These are phyloP conservation scores for Acephala macrosclerotiorum DNA, from an alignment of 2,329 filamentous ascomycete genomes.

Conservation along the genomic window DNA sequence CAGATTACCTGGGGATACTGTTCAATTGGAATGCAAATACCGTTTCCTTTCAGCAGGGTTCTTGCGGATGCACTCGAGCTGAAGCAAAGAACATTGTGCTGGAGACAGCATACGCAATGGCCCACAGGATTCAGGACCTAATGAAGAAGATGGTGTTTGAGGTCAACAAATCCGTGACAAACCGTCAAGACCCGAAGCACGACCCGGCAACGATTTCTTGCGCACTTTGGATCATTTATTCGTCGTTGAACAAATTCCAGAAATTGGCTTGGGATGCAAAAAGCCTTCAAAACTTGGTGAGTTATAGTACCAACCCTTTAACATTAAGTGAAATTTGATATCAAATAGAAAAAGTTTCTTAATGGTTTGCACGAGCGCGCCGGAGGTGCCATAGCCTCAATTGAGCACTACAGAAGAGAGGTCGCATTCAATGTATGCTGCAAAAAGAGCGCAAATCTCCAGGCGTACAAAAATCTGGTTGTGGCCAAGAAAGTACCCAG, in stretches of 20 bases:
- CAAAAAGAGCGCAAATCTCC: not conserved
- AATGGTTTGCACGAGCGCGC: not conserved
- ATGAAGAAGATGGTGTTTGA: slow-evolving; percentile 1
- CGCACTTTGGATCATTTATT: not conserved
- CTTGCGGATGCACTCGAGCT: not conserved
- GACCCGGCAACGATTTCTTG: not conserved
- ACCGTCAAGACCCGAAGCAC: not conserved
- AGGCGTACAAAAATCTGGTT: not conserved
- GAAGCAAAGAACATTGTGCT: slow-evolving; percentile 3
- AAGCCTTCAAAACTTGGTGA: slow-evolving; percentile 1
- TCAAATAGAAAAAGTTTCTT: not conserved
- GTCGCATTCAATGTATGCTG: not conserved
- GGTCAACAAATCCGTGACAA: not conserved
- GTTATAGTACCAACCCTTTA: not conserved
- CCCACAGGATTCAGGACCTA: not conserved
- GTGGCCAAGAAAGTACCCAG: not conserved
- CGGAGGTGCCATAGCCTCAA: not conserved
- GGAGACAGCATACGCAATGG: not conserved
- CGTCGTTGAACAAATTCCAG: slow-evolving; percentile 3
- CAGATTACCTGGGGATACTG: not conserved
- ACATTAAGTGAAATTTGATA: not conserved
- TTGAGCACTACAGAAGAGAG: not conserved
- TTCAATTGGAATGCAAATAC: slow-evolving; percentile 4
- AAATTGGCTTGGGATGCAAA: not conserved
- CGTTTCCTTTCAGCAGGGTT: not conserved